These are phyloP conservation scores for Erodium maritimum DNA, from an alignment of 345 rosid genomes.

Conservation along the genomic window DNA sequence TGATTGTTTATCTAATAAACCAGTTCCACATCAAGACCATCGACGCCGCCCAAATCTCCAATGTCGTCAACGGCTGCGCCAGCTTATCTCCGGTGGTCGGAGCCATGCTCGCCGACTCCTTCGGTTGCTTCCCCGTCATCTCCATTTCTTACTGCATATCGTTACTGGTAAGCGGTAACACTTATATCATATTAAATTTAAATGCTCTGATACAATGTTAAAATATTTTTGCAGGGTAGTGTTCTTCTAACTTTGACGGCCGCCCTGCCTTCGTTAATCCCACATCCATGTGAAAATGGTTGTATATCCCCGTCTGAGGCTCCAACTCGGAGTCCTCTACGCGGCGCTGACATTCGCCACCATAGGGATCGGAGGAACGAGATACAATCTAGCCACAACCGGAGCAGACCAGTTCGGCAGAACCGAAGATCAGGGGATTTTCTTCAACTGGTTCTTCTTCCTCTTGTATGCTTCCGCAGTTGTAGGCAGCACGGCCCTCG, in stretches of 20 bases:
- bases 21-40: conserved; percentile 16
- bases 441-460: conserved; percentile 21
- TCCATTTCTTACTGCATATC: not conserved
- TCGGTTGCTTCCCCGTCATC: not conserved
- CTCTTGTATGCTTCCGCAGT: conserved; percentile 2
- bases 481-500: conserved; percentile 9
- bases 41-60: conserved; percentile 14
- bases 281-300: conserved; percentile 7
- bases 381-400: conserved; percentile 9
- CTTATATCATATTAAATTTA: too few relatives aligned
- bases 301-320: conserved; percentile 9
- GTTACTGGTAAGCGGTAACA: not conserved
- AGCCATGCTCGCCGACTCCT: not conserved
- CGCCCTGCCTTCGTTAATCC: conserved; percentile 11
- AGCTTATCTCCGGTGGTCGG: not conserved
- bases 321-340: conserved; percentile 12
- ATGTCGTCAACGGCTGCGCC: conserved; percentile 9
- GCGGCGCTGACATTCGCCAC: conserved; percentile 10
- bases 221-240: conserved; percentile 9
- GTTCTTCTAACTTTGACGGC: conserved; percentile 12
- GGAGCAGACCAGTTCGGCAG: conserved; percentile 17
- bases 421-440: conserved; percentile 2
- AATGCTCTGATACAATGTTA: too few relatives aligned
- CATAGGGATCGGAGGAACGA: conserved; percentile 10
- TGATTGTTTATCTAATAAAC: conserved; percentile 22